Evolutionary conservation across 768 basidiomycete genomes (phyloP).

Genomic region (Xanthoconium stramineum): DNA sequence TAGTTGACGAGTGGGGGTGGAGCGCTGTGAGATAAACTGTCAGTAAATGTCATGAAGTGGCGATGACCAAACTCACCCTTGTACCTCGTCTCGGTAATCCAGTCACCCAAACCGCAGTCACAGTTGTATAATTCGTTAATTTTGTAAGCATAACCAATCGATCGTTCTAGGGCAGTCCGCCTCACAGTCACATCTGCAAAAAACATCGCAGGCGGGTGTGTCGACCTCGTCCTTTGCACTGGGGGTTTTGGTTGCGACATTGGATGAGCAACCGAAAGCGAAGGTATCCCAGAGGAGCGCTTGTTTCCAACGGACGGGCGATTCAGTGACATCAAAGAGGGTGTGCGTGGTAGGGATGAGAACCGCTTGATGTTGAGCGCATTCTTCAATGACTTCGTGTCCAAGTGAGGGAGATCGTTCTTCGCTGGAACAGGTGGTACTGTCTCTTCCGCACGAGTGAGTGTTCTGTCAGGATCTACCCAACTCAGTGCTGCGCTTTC

Average conservation of each 20-base stretch:
- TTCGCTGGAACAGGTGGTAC: slow-evolving; percentile 31
- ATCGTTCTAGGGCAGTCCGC: slow-evolving; percentile 63
- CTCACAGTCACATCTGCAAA: slow-evolving; percentile 59
- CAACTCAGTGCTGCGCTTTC: slow-evolving; percentile 15
- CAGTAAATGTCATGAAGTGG: background rate
- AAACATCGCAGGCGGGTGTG: slow-evolving; percentile 66
- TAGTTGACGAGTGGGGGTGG: slow-evolving; percentile 20
- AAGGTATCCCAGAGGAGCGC: slow-evolving; percentile 24
- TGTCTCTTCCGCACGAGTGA: slow-evolving; percentile 13
- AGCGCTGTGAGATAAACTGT: slow-evolving; percentile 13
- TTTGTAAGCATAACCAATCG: slow-evolving; percentile 70
- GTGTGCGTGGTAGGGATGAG: slow-evolving; percentile 63
- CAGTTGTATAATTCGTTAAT: slow-evolving; percentile 76
- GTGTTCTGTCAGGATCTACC: slow-evolving; percentile 19
- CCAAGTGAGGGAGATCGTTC: slow-evolving; percentile 21
- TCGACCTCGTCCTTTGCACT: slow-evolving; percentile 32
- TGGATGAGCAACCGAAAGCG: slow-evolving; percentile 35
- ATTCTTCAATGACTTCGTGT: slow-evolving; percentile 25
- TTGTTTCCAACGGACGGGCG: slow-evolving; percentile 23
- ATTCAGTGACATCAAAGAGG: slow-evolving; percentile 49
- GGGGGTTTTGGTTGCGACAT: slow-evolving; percentile 15
- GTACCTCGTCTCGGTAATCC: slow-evolving; percentile 57
- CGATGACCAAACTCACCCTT: slow-evolving; percentile 42
- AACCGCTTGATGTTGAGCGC: slow-evolving; percentile 40
- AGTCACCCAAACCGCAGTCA: slow-evolving; percentile 76